Evolutionary conservation across 371 early-diverging fungal genomes (phyloP), one percentile per base, ranked within the genome.

Genomic region (Actinomucor elegans): DNA sequence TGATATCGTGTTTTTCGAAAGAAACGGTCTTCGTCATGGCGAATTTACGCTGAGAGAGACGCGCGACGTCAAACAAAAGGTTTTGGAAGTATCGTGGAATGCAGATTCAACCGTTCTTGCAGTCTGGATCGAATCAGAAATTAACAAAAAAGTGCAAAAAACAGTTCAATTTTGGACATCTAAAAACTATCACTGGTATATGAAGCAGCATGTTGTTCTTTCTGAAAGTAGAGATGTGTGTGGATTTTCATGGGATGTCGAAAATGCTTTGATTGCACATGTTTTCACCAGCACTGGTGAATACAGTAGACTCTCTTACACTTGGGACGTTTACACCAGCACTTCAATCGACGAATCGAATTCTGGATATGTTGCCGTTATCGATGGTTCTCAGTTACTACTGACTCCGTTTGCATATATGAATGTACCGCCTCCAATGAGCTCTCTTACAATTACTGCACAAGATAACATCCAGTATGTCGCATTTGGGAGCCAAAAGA

Each of bases 371-470:
- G 87, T 86, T 2, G 89, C 90, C 12, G 92, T 94, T 4, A 81
- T 88, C 38, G 92, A 94, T 64, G 94, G 94, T 12, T 69, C 64
- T 9, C 52, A 64, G 10, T 40, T 90, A 7, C 73, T 88, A 23
- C 63, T 94, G 48, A 98, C 98, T 8, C 97, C 97, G 8, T 94
- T 97, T 61, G 66, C 73, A 35, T 70, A 83, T 55, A 79, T 84
- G 55, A 97, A 96, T 61, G 90, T 96, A 11, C 98, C 98, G 43
- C 98, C 98, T 17, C 98, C 98, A 4, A 97, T 96, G 97, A 67
- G 70, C 45, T 74, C 78, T 12, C 70, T 80, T 34, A 72, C 73
- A 0, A 20, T 85, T 5, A 26, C 63, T 3, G 44, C 77, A 4
- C 61, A 75, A 2, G 55, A 61, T 10, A 76, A 88, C 4, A 74